Evolutionary conservation across 1,284 basidiomycete genomes (phyloP).

Genomic region (Xanthoconium separans): DNA sequence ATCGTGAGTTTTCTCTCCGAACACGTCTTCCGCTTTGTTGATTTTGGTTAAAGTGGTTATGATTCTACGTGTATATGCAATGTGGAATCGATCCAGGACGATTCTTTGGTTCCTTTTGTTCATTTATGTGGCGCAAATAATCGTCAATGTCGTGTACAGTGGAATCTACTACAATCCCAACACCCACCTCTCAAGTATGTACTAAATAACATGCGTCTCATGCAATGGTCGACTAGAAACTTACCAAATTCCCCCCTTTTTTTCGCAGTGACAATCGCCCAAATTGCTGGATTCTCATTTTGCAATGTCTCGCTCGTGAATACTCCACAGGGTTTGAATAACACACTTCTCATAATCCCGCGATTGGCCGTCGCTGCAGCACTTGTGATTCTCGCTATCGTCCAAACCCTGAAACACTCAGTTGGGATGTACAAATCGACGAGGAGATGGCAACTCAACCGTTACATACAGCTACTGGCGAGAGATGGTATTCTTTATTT

Average conservation of each 20-base stretch:
- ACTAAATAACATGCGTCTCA: background rate
- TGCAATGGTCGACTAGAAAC: background rate
- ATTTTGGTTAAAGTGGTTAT: slow-evolving; percentile 12
- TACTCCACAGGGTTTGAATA: background rate
- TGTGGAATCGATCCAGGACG: slow-evolving; percentile 16
- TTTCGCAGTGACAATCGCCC: background rate
- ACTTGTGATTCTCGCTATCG: background rate
- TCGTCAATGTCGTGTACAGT: background rate
- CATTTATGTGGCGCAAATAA: background rate
- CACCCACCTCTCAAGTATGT: background rate
- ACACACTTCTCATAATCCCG: background rate
- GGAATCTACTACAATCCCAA: background rate
- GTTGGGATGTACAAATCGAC: background rate
- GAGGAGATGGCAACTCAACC: background rate
- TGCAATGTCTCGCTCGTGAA: background rate
- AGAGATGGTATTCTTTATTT: slow-evolving; percentile 5
- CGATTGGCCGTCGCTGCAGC: background rate
- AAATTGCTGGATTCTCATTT: background rate
- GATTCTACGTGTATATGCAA: slow-evolving; percentile 16
- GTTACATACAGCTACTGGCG: background rate
- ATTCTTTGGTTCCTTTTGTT: slow-evolving; percentile 1
- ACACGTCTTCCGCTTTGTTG: too few species aligned
- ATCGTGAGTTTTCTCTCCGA: slow-evolving; percentile 5
- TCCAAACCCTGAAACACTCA: background rate
- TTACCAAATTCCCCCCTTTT: background rate